phyloP scores from a whole-genome alignment of 768 basidiomycete genomes.

The Suillus decipiens region DNA sequence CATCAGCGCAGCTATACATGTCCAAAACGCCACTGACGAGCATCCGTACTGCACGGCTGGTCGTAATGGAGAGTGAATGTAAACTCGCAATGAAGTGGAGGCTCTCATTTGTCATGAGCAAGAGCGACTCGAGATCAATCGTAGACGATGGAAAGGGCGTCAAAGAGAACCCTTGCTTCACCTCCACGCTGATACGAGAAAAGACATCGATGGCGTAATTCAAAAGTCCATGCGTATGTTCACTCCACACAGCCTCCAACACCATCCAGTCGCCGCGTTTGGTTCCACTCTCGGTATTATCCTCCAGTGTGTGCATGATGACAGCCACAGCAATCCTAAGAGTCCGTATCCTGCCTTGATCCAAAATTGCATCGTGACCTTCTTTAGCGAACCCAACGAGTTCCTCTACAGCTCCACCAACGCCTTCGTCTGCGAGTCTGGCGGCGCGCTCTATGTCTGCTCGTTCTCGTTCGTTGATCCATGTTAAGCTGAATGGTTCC shows the following conservation, averaged over 20 bases:
- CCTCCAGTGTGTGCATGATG: constrained; percentile 50
- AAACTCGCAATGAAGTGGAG: constrained; percentile 53
- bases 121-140: constrained; percentile 51
- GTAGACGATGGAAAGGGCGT: constrained; percentile 36
- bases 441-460: constrained; percentile 62
- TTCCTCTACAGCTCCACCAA: constrained; percentile 64
- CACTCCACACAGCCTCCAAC: constrained; percentile 61
- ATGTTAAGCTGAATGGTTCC: constrained; percentile 60
- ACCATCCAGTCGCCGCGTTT: constrained; percentile 51
- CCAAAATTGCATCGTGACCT: constrained; percentile 43
- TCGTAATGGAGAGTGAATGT: constrained; percentile 47
- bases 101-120: constrained; percentile 55
- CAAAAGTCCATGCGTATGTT: constrained; percentile 56
- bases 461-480: constrained; percentile 61
- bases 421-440: constrained; percentile 66
- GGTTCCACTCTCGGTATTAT: constrained; percentile 36
- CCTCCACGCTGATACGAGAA: constrained; percentile 49
- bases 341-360: constrained; percentile 54
- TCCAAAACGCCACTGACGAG: constrained; percentile 50
- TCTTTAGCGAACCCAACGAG: constrained; percentile 33
- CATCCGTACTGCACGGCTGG: constrained; percentile 48
- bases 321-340: constrained; percentile 66
- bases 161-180: constrained; percentile 54
- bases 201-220: constrained; percentile 58
- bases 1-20: constrained; percentile 55